Evolutionary conservation across 2,329 filamentous ascomycete species (phyloP), one percentile per base, ranked within the genome.

Genomic region (Exophiala xenobiotica): DNA sequence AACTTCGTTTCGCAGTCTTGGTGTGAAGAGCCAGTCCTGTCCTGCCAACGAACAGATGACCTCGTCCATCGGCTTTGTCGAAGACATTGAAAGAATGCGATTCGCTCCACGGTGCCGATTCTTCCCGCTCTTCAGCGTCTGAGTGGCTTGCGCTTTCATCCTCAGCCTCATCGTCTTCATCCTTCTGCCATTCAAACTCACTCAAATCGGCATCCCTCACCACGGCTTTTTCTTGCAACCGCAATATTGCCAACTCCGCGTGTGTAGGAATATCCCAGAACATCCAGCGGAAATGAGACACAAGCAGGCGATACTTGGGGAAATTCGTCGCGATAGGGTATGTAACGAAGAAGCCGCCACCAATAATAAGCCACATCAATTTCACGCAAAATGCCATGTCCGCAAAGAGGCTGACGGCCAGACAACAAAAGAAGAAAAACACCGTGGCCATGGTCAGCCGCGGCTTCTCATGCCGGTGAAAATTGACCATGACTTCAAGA

Each of bases 241-340:
- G 46, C 26, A 53, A 22, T 19, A 61, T 50, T 2, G 52, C 52
- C 44, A 57, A 26, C 18, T 59, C 57, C 3, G 59, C 63, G 48
- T 71, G 60, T 4, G 67, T 70, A 2, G 70, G 70, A 22, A 71
- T 68, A 39, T 67, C 67, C 69, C 68, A 71, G 35, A 70, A 65
- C 3, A 66, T 57, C 65, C 67, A 72, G 39, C 65, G 63, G 19
- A 70, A 57, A 1, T 66, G 65, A 31, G 64, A 66, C 20, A 70
- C 64, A 3, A 70, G 52, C 41, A 65, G 63, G 22, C 70, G 57
- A 53, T 70, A 71, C 39, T 65, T 63, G 1, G 70, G 70, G 47
- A 67, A 65, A 22, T 54, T 54, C 49, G 67, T 66, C 1, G 66
- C 54, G 41, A 72, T 60, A 4, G 68, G 69, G 53, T 66, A 65